Evolutionary conservation across 2,329 filamentous ascomycete species (phyloP).

Genomic region (Aspergillus fumigatus): DNA sequence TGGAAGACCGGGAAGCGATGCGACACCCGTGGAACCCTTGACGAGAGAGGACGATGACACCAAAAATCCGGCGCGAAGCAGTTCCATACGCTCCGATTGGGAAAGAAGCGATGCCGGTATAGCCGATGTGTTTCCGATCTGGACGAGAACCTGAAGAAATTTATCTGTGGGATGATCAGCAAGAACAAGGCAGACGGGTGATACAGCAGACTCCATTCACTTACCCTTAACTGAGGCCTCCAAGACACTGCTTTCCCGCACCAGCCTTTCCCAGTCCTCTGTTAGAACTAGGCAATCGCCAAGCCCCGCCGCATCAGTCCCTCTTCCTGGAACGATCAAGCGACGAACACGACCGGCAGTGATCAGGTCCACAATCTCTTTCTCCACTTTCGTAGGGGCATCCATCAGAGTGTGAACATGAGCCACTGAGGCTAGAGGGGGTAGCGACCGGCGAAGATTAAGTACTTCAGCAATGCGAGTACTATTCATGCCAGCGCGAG

Average conservation of each 20-base stretch:
- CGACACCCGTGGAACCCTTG: constrained; percentile 39
- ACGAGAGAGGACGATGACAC: constrained; percentile 44
- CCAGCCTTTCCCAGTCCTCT: constrained; percentile 47
- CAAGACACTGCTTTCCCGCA: constrained; percentile 33
- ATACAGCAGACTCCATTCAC: constrained; percentile 1
- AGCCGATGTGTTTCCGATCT: constrained; percentile 44
- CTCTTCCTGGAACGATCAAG: constrained; percentile 54
- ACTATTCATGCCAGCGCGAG: constrained; percentile 57
- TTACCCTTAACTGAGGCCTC: constrained; percentile 33
- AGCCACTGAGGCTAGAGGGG: constrained; percentile 56
- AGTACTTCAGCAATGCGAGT: constrained; percentile 56
- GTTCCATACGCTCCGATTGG: constrained; percentile 42
- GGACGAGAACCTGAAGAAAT: constrained; percentile 46
- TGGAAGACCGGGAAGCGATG: constrained; percentile 34
- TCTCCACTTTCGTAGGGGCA: constrained; percentile 55
- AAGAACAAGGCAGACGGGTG: not conserved
- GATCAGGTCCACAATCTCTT: constrained; percentile 53
- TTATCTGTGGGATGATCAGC: constrained; percentile 35
- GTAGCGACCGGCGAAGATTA: constrained; percentile 51
- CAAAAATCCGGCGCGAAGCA: constrained; percentile 53
- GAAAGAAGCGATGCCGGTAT: constrained; percentile 44
- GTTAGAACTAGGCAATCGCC: constrained; percentile 56
- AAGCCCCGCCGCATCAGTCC: constrained; percentile 51
- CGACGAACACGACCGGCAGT: constrained; percentile 49
- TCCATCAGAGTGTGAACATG: constrained; percentile 56